These are phyloP conservation scores for Aureobasidium subglaciale DNA, from an alignment of 2,329 filamentous ascomycete genomes.

Conservation along the genomic window DNA sequence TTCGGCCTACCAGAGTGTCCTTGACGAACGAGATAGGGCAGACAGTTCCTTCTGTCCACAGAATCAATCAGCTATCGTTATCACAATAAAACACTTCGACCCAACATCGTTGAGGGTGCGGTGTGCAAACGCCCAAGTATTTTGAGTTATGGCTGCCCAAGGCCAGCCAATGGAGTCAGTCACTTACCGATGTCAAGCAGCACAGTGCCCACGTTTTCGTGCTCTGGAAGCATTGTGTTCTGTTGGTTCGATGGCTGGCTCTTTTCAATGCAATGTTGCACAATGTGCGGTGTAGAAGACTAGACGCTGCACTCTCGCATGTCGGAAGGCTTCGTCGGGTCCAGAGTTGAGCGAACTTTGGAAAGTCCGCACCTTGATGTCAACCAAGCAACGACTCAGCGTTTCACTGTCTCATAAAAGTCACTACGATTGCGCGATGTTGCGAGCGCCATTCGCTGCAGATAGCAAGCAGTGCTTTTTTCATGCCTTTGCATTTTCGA, in stretches of 20 bases:
- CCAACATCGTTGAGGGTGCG: neutral
- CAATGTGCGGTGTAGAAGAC: conserved; percentile 9
- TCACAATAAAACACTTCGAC: neutral
- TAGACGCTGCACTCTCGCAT: conserved; percentile 1
- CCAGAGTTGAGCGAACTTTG: neutral
- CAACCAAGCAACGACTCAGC: neutral
- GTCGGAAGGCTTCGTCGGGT: conserved; percentile 3
- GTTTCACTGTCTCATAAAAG: neutral
- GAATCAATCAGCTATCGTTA: conserved; percentile 3
- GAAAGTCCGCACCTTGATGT: neutral
- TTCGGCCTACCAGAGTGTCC: conserved; percentile 64
- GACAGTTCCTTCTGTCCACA: conserved; percentile 63
- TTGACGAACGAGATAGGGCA: conserved; percentile 81
- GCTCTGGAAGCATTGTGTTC: conserved; percentile 15
- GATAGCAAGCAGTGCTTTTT: neutral
- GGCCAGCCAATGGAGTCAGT: neutral
- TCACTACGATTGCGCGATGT: neutral
- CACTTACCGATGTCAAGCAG: conserved; percentile 33
- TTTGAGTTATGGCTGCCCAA: neutral
- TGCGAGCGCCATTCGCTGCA: neutral
- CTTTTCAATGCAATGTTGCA: neutral
- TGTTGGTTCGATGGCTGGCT: neutral
- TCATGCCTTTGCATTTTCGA: neutral
- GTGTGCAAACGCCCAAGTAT: neutral
- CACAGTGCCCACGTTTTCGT: conserved; percentile 28